Base-by-base conservation (phyloP, 2,329 filamentous ascomycete species). In the Alternaria consortialis region DNA sequence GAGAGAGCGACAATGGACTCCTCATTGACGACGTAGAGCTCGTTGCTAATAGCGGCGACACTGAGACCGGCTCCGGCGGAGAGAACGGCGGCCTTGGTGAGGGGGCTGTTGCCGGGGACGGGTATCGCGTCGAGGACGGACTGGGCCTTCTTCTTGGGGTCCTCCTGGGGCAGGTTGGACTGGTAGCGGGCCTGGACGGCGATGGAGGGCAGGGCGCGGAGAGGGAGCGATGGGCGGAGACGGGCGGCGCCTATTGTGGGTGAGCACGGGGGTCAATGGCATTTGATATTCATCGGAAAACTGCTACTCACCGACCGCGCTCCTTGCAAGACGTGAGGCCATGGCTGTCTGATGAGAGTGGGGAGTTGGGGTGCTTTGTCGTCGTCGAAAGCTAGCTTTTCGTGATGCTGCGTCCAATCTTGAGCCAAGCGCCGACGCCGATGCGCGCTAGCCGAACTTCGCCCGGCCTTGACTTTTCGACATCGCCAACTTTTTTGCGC, bases 1-100 rank as follows among this genome's bases (percentile, higher is more conserved):
- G 91, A 95, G 84, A 99, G 88, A 71, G 92, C 92, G 78, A 97
- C 92, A 79, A 99, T 91, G 67, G 94, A 91, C 87, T 99, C 95
- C 87, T 99, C 95, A 86, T 99, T 99, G 84, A 99, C 87, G 80
- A 99, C 93, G 84, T 97, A 98, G 86, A 98, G 93, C 88, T 99
- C 95, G 85, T 97, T 99, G 90, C 92, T 96, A 84, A 99, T 93
- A 78, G 93, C 95, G 80, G 95, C 97, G 81, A 97, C 88, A 77
- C 92, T 94, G 74, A 97, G 83, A 84, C 91, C 94, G 77, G 95
- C 92, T 69, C 91, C 90, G 75, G 93, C 94, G 79, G 94, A 98
- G 77, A 99, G 91, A 80, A 97, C 94, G 77, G 95, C 95, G 73
- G 93, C 93, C 90, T 99, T 99, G 83, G 93, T 96, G 79, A 97